These are phyloP conservation scores for Lactarius hengduanensis DNA, from an alignment of 768 basidiomycete genomes.

Conservation along the genomic window DNA sequence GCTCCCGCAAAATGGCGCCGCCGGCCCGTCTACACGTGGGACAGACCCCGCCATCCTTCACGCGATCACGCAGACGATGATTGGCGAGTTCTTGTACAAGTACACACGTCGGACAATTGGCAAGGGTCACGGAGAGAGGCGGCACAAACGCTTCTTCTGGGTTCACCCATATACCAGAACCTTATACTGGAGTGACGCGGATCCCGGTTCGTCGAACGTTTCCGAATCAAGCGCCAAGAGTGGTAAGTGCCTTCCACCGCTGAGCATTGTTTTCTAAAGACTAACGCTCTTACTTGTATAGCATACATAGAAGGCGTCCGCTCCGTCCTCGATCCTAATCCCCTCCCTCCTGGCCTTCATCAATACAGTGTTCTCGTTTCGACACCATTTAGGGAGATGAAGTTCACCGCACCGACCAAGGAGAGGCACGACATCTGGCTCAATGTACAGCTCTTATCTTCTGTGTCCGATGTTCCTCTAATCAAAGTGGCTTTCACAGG, in stretches of 20 bases:
- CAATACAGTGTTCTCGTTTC: slow-evolving; percentile 92
- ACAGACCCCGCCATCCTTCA: slow-evolving; percentile 93
- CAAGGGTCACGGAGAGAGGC: slow-evolving; percentile 83
- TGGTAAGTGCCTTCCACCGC: slow-evolving; percentile 56
- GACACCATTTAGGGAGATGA: slow-evolving; percentile 94
- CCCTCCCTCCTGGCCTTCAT: slow-evolving; percentile 91
- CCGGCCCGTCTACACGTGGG: slow-evolving; percentile 22
- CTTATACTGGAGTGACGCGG: slow-evolving; percentile 93
- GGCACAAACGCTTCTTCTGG: slow-evolving; percentile 98
- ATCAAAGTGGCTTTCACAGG: slow-evolving; percentile 47
- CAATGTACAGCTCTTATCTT: slow-evolving; percentile 52
- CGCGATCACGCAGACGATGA: slow-evolving; percentile 99
- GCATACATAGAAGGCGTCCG: slow-evolving; percentile 93
- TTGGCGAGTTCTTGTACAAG: slow-evolving; percentile 97
- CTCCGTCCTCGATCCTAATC: slow-evolving; percentile 90
- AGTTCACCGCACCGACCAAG: slow-evolving; percentile 94
- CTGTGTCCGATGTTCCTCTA: slow-evolving; percentile 23
- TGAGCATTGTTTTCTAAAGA: neutral
- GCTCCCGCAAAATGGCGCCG: slow-evolving; percentile 30
- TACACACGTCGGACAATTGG: slow-evolving; percentile 89
- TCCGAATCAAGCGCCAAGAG: slow-evolving; percentile 95
- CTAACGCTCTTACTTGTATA: slow-evolving; percentile 35
- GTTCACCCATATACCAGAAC: slow-evolving; percentile 99
- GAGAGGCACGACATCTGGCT: slow-evolving; percentile 98
- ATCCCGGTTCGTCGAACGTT: slow-evolving; percentile 86